phyloP scores from a whole-genome alignment of 1,284 basidiomycete species.

The Paramarasmius palmivorus region DNA sequence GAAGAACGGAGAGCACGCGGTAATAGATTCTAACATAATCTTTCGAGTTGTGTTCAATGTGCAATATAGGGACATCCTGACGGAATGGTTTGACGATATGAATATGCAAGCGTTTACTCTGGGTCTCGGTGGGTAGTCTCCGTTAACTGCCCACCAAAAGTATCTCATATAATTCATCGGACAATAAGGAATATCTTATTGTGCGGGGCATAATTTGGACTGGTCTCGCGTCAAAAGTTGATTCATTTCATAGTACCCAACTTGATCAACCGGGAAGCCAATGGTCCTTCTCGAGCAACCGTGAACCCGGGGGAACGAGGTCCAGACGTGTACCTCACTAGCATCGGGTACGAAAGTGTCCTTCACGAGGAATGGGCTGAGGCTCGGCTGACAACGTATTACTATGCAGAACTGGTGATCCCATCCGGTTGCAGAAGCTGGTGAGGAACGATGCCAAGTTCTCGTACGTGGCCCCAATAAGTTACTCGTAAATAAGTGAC shows the following conservation, averaged over 20 bases:
- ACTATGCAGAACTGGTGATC: slow-evolving; percentile 22
- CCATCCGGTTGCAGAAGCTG: slow-evolving; percentile 23
- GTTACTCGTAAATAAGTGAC: background rate
- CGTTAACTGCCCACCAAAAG: too few species aligned
- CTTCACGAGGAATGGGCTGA: too few species aligned
- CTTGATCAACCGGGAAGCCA: slow-evolving; percentile 16
- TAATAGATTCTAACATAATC: background rate
- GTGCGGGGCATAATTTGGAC: background rate
- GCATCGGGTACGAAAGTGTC: slow-evolving; percentile 18
- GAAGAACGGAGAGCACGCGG: slow-evolving; percentile 23
- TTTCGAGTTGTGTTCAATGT: background rate
- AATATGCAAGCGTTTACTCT: slow-evolving; percentile 25
- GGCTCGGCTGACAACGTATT: too few species aligned
- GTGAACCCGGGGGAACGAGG: slow-evolving; percentile 24
- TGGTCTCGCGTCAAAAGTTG: background rate
- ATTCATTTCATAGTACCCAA: slow-evolving; percentile 14
- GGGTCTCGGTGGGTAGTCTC: slow-evolving; percentile 19
- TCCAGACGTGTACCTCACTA: slow-evolving; percentile 24
- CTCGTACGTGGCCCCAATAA: slow-evolving; percentile 15
- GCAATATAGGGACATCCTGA: slow-evolving; percentile 21
- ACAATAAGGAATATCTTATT: slow-evolving; percentile 10
- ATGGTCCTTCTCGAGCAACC: slow-evolving; percentile 20
- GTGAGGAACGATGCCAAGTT: slow-evolving; percentile 25
- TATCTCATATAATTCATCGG: too few species aligned
- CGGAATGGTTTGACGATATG: slow-evolving; percentile 26